phyloP scores from a whole-genome alignment of 371 early-diverging fungal species.

The Mortierella sp. region DNA sequence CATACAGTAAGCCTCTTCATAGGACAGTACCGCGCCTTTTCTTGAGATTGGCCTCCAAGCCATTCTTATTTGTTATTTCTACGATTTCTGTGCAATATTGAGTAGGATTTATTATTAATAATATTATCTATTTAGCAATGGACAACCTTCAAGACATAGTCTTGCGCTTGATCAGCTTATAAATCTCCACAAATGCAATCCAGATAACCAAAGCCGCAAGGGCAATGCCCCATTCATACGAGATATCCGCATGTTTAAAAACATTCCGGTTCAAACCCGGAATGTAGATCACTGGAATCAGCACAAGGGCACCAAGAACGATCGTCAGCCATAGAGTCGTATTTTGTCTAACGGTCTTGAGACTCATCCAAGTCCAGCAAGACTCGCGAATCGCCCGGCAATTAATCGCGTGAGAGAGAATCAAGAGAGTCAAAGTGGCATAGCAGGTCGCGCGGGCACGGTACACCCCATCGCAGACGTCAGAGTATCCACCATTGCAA shows the following conservation, averaged over 20 bases:
- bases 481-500: slow-evolving; percentile 70
- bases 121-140: too few relatives aligned
- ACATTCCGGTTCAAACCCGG: slow-evolving; percentile 73
- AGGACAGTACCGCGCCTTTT: too few relatives aligned
- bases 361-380: slow-evolving; percentile 63
- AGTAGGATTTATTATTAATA: too few relatives aligned
- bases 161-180: slow-evolving; percentile 54
- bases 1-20: too few relatives aligned
- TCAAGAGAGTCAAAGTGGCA: slow-evolving; percentile 70
- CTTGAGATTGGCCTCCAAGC: too few relatives aligned
- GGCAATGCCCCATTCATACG: slow-evolving; percentile 85
- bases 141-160: slow-evolving; percentile 5
- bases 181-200: slow-evolving; percentile 68
- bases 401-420: slow-evolving; percentile 78
- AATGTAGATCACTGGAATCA: slow-evolving; percentile 75
- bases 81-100: background rate
- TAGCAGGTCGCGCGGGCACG: slow-evolving; percentile 81
- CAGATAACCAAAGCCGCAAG: slow-evolving; percentile 68
- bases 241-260: slow-evolving; percentile 71
- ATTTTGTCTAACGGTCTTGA: slow-evolving; percentile 64
- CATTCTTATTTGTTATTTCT: too few relatives aligned
- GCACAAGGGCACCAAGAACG: slow-evolving; percentile 62
- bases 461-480: slow-evolving; percentile 73
- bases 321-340: slow-evolving; percentile 66
- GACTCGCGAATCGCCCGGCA: slow-evolving; percentile 76